Conservation (phyloP, 1,139 yeast species). For the Geotrichum klebahnii region DNA sequence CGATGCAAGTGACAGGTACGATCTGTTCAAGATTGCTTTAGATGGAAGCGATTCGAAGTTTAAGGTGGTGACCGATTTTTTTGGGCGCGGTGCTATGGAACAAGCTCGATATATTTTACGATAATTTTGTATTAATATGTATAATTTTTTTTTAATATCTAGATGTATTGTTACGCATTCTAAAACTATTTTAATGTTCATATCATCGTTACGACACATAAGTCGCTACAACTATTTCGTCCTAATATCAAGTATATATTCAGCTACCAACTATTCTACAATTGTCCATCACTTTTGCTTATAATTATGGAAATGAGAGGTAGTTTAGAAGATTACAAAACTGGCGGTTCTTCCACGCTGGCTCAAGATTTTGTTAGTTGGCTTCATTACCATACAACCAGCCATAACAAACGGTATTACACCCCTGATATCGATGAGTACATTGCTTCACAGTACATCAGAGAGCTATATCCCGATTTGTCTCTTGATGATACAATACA, state of each 20-base stretch:
- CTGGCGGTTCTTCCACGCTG: slow-evolving; percentile 2
- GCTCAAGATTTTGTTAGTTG: slow-evolving; percentile 11
- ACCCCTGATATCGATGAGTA: slow-evolving; percentile 6
- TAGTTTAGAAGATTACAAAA: neutral
- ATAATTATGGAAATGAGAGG: neutral
- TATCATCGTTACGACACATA: neutral
- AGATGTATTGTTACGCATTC: too few species aligned
- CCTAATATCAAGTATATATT: neutral
- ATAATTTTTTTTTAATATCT: neutral
- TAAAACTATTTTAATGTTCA: too few species aligned
- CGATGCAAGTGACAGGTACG: slow-evolving; percentile 57
- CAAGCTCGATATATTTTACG: slow-evolving; percentile 23
- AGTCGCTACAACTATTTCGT: neutral
- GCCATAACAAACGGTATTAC: neutral
- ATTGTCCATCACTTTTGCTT: neutral
- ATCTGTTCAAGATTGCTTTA: slow-evolving; percentile 58
- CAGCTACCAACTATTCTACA: too few species aligned
- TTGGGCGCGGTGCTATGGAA: slow-evolving; percentile 85
- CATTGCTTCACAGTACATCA: slow-evolving; percentile 7
- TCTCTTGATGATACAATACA: neutral
- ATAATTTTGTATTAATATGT: neutral
- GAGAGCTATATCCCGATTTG: neutral
- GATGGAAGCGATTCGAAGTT: slow-evolving; percentile 62
- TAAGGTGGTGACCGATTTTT: slow-evolving; percentile 70
- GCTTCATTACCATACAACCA: neutral